phyloP scores from a whole-genome alignment of 345 rosid genomes.

The Syzygium aqueum region DNA sequence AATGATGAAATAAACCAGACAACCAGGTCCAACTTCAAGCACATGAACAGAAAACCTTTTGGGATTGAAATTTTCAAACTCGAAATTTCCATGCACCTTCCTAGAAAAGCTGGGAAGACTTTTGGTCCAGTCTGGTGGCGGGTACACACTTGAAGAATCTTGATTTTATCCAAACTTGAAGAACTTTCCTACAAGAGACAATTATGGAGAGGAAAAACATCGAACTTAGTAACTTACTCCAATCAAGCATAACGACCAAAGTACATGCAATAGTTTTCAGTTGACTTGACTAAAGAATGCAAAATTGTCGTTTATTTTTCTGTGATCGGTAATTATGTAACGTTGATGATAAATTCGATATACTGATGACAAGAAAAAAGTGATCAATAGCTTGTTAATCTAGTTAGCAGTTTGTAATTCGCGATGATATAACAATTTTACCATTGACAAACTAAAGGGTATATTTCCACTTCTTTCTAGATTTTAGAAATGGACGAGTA shows the following conservation, averaged over 20 bases:
- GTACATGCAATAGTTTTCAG: too few species aligned
- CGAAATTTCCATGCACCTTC: too few species aligned
- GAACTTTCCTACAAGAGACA: not conserved
- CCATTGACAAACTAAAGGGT: too few species aligned
- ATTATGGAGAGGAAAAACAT: not conserved
- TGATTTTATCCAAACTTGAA: not conserved
- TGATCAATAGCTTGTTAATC: too few species aligned
- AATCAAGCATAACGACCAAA: too few species aligned
- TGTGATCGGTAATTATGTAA: too few species aligned
- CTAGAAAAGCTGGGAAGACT: not conserved
- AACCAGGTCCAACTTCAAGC: too few species aligned
- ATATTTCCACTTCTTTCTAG: not conserved
- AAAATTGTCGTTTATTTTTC: too few species aligned
- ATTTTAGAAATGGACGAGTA: not conserved
- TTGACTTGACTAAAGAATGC: not conserved
- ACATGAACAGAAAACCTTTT: not conserved
- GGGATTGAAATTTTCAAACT: too few species aligned
- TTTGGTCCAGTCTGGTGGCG: not conserved
- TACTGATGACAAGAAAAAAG: not conserved
- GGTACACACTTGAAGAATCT: not conserved
- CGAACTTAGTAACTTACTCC: not conserved
- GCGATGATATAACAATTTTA: not conserved
- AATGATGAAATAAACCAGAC: too few species aligned
- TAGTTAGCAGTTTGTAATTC: not conserved
- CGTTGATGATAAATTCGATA: fast-evolving